Evolutionary conservation across 2,329 filamentous ascomycete species (phyloP).

Genomic region (Exophiala xenobiotica): DNA sequence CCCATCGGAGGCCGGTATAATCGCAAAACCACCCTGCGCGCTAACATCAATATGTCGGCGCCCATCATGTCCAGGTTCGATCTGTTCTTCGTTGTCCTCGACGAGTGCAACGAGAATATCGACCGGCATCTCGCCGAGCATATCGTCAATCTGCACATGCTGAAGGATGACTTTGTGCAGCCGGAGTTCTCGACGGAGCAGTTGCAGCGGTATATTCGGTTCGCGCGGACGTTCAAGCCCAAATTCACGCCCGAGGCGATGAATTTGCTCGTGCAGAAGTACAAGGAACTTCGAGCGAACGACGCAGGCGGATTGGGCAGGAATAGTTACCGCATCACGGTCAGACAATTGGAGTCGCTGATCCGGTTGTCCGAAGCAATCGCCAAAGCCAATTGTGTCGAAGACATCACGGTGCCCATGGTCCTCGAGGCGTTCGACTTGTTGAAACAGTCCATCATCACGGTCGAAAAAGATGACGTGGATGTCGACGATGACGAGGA

Average conservation of each 20-base stretch:
- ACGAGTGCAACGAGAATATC: slow-evolving; percentile 90
- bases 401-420: slow-evolving; percentile 80
- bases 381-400: slow-evolving; percentile 93
- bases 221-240: slow-evolving; percentile 89
- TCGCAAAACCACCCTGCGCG: slow-evolving; percentile 85
- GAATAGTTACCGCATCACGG: slow-evolving; percentile 96
- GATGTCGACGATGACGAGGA: slow-evolving; percentile 80
- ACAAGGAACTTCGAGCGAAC: slow-evolving; percentile 91
- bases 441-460: slow-evolving; percentile 91
- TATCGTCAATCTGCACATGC: slow-evolving; percentile 90
- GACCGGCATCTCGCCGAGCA: slow-evolving; percentile 91
- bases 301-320: slow-evolving; percentile 90
- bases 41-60: slow-evolving; percentile 98
- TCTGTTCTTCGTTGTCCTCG: slow-evolving; percentile 94
- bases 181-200: slow-evolving; percentile 97
- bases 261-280: slow-evolving; percentile 80
- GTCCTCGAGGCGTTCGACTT: slow-evolving; percentile 91
- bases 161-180: slow-evolving; percentile 85
- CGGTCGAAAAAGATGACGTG: slow-evolving; percentile 95
- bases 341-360: slow-evolving; percentile 91
- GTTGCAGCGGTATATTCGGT: slow-evolving; percentile 94
- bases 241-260: slow-evolving; percentile 88
- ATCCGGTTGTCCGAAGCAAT: slow-evolving; percentile 97
- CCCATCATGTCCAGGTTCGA: slow-evolving; percentile 99
- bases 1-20: slow-evolving; percentile 96